phyloP scores from a whole-genome alignment of 192 early-diverging fungal species.

The Fimicolochytrium jonesii region DNA sequence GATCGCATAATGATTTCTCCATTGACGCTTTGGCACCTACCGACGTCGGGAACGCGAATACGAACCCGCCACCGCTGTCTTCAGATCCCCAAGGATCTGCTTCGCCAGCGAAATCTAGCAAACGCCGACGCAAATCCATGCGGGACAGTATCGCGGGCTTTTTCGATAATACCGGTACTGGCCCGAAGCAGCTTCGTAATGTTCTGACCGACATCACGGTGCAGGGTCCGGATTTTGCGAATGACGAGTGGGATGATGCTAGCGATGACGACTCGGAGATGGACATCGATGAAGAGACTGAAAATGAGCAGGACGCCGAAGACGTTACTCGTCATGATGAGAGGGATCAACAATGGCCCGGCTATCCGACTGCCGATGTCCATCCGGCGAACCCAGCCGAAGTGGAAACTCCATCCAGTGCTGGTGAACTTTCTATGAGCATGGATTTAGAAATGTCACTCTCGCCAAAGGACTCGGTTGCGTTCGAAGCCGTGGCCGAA shows the following conservation, averaged over 20 bases:
- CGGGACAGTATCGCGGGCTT: constrained; percentile 22
- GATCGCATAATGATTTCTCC: no score
- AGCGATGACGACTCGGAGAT: not conserved
- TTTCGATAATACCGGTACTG: constrained; percentile 2
- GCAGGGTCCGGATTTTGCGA: no score
- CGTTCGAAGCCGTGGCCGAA: not conserved
- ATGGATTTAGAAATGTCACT: not conserved
- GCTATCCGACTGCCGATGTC: not conserved
- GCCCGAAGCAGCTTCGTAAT: no score
- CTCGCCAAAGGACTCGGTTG: not conserved
- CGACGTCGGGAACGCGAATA: not conserved
- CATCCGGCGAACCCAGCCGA: not conserved
- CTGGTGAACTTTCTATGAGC: not conserved
- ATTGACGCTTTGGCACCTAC: no score
- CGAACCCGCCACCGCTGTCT: no score
- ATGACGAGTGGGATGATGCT: not conserved
- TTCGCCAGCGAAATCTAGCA: no score
- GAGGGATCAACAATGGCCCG: not conserved
- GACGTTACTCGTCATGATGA: not conserved
- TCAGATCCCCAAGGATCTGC: no score
- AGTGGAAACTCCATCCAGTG: not conserved
- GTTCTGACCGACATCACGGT: no score
- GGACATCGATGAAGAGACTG: not conserved
- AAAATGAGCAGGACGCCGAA: not conserved
- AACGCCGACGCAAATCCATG: no score